These are phyloP conservation scores for Sphaerulina musiva DNA, from an alignment of 2,329 filamentous ascomycete genomes.

Conservation along the genomic window DNA sequence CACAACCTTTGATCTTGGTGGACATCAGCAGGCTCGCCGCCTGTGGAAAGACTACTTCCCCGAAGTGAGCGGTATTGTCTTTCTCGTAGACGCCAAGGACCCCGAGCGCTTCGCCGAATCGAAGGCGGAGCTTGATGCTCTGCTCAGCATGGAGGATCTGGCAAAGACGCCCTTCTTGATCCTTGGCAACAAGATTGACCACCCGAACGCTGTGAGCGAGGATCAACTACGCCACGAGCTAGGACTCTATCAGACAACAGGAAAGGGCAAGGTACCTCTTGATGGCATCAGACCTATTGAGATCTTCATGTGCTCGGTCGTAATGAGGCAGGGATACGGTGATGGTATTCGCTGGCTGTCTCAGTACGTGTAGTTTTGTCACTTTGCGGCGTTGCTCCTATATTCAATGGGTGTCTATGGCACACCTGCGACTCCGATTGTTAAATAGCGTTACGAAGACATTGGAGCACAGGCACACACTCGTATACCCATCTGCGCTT, in stretches of 20 bases:
- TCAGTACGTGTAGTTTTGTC: slow-evolving; percentile 66
- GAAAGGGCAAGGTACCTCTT: slow-evolving; percentile 87
- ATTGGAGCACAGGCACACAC: neutral
- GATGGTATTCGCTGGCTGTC: slow-evolving; percentile 85
- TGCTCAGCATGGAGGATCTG: slow-evolving; percentile 94
- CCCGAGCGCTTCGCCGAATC: slow-evolving; percentile 89
- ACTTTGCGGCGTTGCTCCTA: neutral
- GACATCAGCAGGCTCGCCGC: slow-evolving; percentile 88
- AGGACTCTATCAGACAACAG: slow-evolving; percentile 87
- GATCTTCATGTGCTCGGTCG: slow-evolving; percentile 98
- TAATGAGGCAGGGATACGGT: slow-evolving; percentile 91
- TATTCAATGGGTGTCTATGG: neutral
- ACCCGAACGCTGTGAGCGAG: slow-evolving; percentile 90
- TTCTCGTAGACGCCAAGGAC: slow-evolving; percentile 96
- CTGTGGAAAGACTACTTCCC: slow-evolving; percentile 98
- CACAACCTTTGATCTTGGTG: slow-evolving; percentile 88
- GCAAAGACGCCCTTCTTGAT: slow-evolving; percentile 92
- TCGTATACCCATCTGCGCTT: neutral
- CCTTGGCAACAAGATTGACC: slow-evolving; percentile 98
- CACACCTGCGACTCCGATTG: neutral
- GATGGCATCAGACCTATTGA: slow-evolving; percentile 93
- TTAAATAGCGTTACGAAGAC: neutral
- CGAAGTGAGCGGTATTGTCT: slow-evolving; percentile 92
- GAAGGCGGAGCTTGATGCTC: slow-evolving; percentile 89
- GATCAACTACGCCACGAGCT: slow-evolving; percentile 89